Conservation (phyloP, 2,329 filamentous ascomycete genomes). For the Penicillium sp. region DNA sequence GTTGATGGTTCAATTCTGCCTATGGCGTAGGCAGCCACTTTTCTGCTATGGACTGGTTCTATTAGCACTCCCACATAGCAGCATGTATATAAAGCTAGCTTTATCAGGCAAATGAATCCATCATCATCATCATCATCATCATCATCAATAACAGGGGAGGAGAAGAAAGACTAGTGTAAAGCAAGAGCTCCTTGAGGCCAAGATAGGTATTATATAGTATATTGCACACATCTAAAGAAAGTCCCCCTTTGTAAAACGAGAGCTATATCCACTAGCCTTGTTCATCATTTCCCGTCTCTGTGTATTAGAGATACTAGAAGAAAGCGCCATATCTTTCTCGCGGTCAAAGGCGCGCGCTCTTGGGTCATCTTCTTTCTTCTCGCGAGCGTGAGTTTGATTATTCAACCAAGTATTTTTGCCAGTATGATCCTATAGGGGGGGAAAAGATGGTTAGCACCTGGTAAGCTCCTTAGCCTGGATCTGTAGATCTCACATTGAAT, state of each 20-base stretch:
- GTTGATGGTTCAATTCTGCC: too few species aligned
- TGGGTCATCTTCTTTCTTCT: conserved; percentile 80
- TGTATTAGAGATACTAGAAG: conserved; percentile 66
- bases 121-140: too few species aligned
- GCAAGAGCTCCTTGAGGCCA: too few species aligned
- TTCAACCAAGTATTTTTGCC: conserved; percentile 46
- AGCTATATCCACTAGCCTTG: conserved; percentile 76
- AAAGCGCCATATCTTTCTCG: conserved; percentile 88
- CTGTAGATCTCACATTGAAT: conserved; percentile 51
- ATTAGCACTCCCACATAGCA: too few species aligned
- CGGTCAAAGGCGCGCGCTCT: conserved; percentile 84
- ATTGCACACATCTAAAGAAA: conserved; percentile 42
- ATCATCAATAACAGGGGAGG: too few species aligned
- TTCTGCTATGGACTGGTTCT: too few species aligned
- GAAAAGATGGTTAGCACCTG: not conserved
- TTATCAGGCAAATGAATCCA: too few species aligned
- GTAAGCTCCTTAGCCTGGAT: not conserved
- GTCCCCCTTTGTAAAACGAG: conserved; percentile 72
- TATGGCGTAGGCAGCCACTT: too few species aligned
- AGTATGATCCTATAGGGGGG: conserved; percentile 39
- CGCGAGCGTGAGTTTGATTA: conserved; percentile 55
- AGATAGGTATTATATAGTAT: not conserved
- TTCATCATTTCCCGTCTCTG: conserved; percentile 76
- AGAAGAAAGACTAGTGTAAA: too few species aligned
- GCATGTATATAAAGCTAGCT: too few species aligned